Evolutionary conservation across 192 early-diverging fungal genomes (phyloP).

Genomic region (Coemansia sp.): DNA sequence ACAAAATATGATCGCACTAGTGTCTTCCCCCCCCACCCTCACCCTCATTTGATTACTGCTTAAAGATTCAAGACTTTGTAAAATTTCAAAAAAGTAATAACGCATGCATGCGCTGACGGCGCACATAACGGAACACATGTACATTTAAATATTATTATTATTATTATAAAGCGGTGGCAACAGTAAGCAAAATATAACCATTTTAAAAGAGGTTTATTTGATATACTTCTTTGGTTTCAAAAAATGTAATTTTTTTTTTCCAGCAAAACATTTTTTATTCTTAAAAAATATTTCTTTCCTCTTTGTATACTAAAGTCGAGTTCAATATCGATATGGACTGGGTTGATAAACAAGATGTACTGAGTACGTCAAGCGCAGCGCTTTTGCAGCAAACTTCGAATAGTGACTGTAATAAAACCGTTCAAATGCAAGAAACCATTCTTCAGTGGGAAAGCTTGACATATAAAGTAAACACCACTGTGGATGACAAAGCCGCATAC

Average conservation of each 20-base stretch:
- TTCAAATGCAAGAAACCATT: conserved; percentile 13
- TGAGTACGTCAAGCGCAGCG: neutral
- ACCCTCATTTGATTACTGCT: neutral
- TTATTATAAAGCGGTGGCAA: neutral
- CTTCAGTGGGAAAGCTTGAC: conserved; percentile 37
- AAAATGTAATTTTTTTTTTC: neutral
- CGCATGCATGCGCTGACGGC: neutral
- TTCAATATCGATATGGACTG: neutral
- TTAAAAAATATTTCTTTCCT: neutral
- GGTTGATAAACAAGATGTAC: neutral
- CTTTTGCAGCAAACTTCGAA: neutral
- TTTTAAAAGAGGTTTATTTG: neutral
- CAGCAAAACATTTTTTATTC: neutral
- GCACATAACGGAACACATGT: neutral
- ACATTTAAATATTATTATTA: neutral
- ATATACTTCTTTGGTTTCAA: neutral
- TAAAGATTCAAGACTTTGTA: neutral
- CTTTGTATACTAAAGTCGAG: neutral
- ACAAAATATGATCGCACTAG: too few species aligned
- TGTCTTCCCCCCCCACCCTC: too few species aligned
- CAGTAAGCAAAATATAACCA: neutral
- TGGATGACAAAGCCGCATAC: conserved; percentile 2
- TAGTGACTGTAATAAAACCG: neutral
- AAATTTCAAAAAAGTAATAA: neutral
- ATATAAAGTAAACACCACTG: conserved; percentile 32